Conservation (phyloP, 768 basidiomycete genomes). For the Auriscalpium microsporum region DNA sequence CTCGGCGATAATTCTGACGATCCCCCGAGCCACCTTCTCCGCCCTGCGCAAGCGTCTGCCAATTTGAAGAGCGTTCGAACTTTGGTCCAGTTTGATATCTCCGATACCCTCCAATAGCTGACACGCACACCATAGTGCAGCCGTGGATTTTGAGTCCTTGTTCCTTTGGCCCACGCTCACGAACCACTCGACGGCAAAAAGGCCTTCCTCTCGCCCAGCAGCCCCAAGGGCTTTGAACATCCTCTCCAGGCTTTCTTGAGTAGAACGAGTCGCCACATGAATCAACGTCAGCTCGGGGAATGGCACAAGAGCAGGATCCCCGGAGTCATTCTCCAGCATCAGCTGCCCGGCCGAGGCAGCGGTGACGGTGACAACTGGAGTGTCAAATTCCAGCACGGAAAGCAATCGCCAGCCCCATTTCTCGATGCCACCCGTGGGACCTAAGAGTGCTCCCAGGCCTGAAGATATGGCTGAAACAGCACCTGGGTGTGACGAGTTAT, state of each 20-base stretch:
- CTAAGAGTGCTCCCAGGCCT: slow-evolving; percentile 57
- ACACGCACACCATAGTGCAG: slow-evolving; percentile 81
- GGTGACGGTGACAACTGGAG: slow-evolving; percentile 41
- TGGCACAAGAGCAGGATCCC: slow-evolving; percentile 23
- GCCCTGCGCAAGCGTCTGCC: slow-evolving; percentile 36
- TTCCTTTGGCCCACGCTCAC: slow-evolving; percentile 42
- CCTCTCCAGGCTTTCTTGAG: slow-evolving; percentile 46
- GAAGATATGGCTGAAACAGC: slow-evolving; percentile 38
- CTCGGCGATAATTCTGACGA: slow-evolving; percentile 58
- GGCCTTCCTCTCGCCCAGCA: slow-evolving; percentile 57
- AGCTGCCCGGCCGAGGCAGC: slow-evolving; percentile 43
- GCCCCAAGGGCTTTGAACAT: slow-evolving; percentile 72
- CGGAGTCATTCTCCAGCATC: slow-evolving; percentile 44
- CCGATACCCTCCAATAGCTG: slow-evolving; percentile 68
- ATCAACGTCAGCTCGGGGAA: slow-evolving; percentile 59
- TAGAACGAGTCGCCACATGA: slow-evolving; percentile 42
- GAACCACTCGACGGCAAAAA: slow-evolving; percentile 84
- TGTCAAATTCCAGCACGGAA: slow-evolving; percentile 66
- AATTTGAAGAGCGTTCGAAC: neutral
- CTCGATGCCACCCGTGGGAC: slow-evolving; percentile 77
- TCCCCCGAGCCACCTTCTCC: slow-evolving; percentile 53
- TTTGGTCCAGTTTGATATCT: slow-evolving; percentile 32
- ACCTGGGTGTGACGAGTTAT: neutral
- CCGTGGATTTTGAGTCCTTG: slow-evolving; percentile 38
- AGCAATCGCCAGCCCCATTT: slow-evolving; percentile 89